phyloP scores from a whole-genome alignment of 345 rosid genomes.

The thale cress (Arabidopsis thaliana) region DNA sequence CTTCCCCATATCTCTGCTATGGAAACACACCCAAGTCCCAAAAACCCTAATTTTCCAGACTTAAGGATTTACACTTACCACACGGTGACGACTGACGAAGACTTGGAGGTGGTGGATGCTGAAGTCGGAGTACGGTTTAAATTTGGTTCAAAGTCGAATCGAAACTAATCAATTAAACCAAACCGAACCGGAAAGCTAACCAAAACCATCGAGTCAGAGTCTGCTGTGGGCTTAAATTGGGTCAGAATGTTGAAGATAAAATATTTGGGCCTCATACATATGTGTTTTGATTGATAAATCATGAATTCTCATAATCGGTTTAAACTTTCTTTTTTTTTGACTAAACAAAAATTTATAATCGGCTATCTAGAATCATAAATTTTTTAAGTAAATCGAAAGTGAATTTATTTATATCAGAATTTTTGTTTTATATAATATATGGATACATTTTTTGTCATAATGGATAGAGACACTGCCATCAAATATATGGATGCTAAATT shows the following conservation, averaged over 20 bases:
- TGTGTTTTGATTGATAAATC: neutral
- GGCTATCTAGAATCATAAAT: too few species aligned
- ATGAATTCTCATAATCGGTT: neutral
- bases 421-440: too few species aligned
- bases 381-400: neutral
- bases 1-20: conserved; percentile 61
- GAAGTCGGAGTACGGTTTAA: conserved; percentile 22
- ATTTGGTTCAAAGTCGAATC: conserved; percentile 4
- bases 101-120: conserved; percentile 37
- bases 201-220: too few species aligned
- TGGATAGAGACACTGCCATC: too few species aligned
- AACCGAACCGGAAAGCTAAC: conserved; percentile 5
- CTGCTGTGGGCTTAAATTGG: conserved; percentile 1
- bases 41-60: conserved; percentile 38
- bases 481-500: neutral
- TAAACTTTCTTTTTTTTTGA: too few species aligned
- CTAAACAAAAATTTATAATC: too few species aligned
- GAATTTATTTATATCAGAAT: neutral
- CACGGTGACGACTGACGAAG: conserved; percentile 10
- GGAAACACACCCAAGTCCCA: conserved; percentile 1
- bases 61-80: neutral
- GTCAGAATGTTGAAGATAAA: neutral
- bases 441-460: neutral
- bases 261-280: neutral
- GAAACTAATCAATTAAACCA: neutral